Conservation (phyloP, 768 basidiomycete genomes). For the Obba rivulosa region DNA sequence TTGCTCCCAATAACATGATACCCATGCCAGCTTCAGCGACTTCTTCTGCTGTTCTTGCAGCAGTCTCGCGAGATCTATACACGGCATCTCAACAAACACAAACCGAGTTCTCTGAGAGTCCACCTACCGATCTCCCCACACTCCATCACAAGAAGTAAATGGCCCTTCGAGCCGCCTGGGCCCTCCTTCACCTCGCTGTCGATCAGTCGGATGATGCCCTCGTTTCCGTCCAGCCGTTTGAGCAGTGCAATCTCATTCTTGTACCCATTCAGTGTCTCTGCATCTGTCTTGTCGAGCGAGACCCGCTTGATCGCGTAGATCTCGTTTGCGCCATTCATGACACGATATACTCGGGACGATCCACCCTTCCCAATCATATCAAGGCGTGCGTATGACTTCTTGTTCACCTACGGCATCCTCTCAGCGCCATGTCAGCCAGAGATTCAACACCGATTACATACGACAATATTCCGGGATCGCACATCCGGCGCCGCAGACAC, state of each 20-base stretch:
- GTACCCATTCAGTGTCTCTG: slow-evolving; percentile 86
- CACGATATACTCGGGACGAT: slow-evolving; percentile 92
- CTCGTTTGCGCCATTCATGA: slow-evolving; percentile 69
- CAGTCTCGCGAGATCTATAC: slow-evolving; percentile 69
- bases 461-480: neutral
- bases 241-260: slow-evolving; percentile 95
- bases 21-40: slow-evolving; percentile 87
- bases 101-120: neutral
- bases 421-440: neutral
- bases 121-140: slow-evolving; percentile 73
- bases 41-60: slow-evolving; percentile 82
- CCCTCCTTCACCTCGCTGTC: slow-evolving; percentile 84
- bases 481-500: neutral
- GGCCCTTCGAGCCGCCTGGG: slow-evolving; percentile 65
- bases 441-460: slow-evolving; percentile 7
- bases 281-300: slow-evolving; percentile 81
- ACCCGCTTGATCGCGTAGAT: slow-evolving; percentile 93
- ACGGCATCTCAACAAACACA: neutral
- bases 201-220: slow-evolving; percentile 84
- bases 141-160: slow-evolving; percentile 90
- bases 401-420: slow-evolving; percentile 55
- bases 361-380: slow-evolving; percentile 93
- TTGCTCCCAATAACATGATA: slow-evolving; percentile 97
- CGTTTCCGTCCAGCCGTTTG: slow-evolving; percentile 91
- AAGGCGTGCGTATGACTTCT: slow-evolving; percentile 75